phyloP scores from a whole-genome alignment of 306 rosid species.

The Begonia loranthoides region DNA sequence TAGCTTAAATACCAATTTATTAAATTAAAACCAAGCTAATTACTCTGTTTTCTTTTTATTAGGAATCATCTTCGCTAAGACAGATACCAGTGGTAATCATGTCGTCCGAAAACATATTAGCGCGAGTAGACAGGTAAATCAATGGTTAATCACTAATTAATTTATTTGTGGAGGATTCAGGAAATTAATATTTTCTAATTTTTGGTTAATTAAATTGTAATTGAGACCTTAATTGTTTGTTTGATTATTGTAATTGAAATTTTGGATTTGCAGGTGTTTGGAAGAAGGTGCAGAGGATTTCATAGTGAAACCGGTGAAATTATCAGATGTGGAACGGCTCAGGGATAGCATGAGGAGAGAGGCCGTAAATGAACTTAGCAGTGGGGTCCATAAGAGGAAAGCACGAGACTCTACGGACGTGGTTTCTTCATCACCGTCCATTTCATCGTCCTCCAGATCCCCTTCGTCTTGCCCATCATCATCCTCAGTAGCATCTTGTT shows the following conservation, averaged over 20 bases:
- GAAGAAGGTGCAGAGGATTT: constrained; percentile 99
- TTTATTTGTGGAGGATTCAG: too few species aligned
- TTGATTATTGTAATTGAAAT: too few species aligned
- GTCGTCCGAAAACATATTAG: constrained; percentile 89
- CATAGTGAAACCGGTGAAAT: constrained; percentile 87
- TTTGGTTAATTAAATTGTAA: too few species aligned
- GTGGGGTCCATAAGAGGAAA: constrained; percentile 56
- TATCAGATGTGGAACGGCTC: constrained; percentile 73
- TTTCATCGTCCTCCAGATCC: constrained; percentile 22
- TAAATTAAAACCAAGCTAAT: neutral
- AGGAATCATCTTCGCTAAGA: constrained; percentile 67
- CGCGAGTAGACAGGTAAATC: constrained; percentile 73
- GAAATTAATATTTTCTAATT: too few species aligned
- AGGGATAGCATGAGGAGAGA: constrained; percentile 41
- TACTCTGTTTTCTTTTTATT: constrained; percentile 8
- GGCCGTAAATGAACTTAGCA: constrained; percentile 9
- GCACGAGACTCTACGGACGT: constrained; percentile 32
- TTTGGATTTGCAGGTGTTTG: constrained; percentile 36
- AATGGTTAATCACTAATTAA: too few species aligned
- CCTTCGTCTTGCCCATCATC: constrained; percentile 20
- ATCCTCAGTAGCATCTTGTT: constrained; percentile 21
- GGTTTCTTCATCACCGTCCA: constrained; percentile 43
- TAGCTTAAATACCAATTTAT: neutral
- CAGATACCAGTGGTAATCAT: constrained; percentile 89
- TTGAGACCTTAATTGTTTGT: too few species aligned